Conservation (phyloP, 1,139 yeast species). For the Saccharomyces hybrid region DNA sequence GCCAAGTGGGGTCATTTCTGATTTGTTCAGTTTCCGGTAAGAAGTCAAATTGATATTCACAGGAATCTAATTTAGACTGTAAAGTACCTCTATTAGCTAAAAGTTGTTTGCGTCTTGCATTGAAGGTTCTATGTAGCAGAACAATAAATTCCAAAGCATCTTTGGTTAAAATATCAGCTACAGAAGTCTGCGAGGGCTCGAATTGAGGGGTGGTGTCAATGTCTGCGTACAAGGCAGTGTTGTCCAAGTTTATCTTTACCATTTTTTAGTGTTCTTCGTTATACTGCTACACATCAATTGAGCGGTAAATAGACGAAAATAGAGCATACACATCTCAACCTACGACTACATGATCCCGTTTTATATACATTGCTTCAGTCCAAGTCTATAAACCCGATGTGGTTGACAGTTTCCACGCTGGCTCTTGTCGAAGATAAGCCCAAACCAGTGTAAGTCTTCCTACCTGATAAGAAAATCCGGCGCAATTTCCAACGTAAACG, state of each 20-base stretch:
- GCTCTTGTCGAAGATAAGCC: neutral
- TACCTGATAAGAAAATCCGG: neutral
- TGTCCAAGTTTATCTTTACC: constrained; percentile 36
- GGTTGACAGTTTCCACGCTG: neutral
- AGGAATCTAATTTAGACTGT: constrained; percentile 53
- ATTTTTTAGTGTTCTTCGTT: constrained; percentile 23
- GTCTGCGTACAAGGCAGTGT: constrained; percentile 57
- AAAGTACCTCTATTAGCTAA: constrained; percentile 51
- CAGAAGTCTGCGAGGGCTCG: constrained; percentile 44
- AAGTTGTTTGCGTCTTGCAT: constrained; percentile 46
- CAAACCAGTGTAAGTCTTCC: neutral
- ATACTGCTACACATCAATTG: neutral
- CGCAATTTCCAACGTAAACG: neutral
- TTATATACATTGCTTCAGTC: neutral
- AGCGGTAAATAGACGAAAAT: neutral
- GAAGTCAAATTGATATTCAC: constrained; percentile 46
- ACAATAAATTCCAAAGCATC: constrained; percentile 64
- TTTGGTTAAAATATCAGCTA: constrained; percentile 37
- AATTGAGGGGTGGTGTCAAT: constrained; percentile 50
- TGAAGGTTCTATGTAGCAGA: constrained; percentile 60
- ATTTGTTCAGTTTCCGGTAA: constrained; percentile 55
- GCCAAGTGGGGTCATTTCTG: constrained; percentile 65
- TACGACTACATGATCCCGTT: neutral
- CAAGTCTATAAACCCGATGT: neutral
- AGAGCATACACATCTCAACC: neutral